phyloP scores from a whole-genome alignment of 768 basidiomycete species.

The Dacryopinax spathularia region DNA sequence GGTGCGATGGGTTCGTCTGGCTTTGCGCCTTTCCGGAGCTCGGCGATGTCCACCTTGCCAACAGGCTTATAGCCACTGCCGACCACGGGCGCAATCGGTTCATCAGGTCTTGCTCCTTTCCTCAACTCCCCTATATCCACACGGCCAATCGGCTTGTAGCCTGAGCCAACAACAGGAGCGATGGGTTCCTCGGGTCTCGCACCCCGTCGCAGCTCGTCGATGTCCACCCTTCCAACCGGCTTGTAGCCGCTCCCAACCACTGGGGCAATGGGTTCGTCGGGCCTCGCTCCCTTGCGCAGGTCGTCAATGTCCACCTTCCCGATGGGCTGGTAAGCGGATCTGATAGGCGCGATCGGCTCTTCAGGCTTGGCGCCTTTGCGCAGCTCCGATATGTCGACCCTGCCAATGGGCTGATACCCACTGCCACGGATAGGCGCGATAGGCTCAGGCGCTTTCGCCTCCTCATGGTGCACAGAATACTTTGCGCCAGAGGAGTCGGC shows the following conservation, averaged over 20 bases:
- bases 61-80: constrained; percentile 64
- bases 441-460: constrained; percentile 55
- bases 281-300: constrained; percentile 2
- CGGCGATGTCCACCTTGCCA: constrained; percentile 51
- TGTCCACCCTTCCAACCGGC: constrained; percentile 62
- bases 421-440: constrained; percentile 57
- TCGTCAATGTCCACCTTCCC: constrained; percentile 19
- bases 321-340: constrained; percentile 18
- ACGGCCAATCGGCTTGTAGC: constrained; percentile 61
- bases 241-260: constrained; percentile 56
- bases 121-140: constrained; percentile 41
- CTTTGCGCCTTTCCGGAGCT: constrained; percentile 13
- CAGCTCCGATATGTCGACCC: constrained; percentile 42
- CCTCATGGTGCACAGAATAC: constrained; percentile 72
- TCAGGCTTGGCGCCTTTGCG: constrained; percentile 9
- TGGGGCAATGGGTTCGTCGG: constrained; percentile 58
- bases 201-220: constrained; percentile 22
- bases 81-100: constrained; percentile 25
- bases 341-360: neutral
- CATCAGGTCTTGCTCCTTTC: constrained; percentile 13
- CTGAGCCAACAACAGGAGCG: constrained; percentile 55
- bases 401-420: constrained; percentile 60
- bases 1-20: constrained; percentile 13
- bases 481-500: constrained; percentile 80
- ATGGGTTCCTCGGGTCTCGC: constrained; percentile 42